Conservation (phyloP, 73 alveolate genomes). For the Paramecium primaurelia region DNA sequence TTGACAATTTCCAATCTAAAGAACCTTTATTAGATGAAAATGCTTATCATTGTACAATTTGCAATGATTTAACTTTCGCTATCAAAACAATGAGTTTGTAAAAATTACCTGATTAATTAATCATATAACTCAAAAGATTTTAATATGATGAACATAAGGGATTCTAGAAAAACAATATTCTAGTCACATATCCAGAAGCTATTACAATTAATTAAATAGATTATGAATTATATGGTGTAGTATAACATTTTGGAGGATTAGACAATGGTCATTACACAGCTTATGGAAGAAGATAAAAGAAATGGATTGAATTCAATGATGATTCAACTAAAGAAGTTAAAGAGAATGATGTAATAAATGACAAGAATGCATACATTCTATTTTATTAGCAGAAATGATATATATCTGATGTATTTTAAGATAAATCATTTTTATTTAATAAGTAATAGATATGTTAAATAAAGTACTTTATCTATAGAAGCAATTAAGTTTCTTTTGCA, state of each 20-base stretch:
- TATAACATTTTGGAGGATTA: conserved; percentile 48
- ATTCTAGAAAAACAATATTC: conserved; percentile 37
- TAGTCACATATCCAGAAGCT: conserved; percentile 42
- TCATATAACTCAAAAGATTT: conserved; percentile 52
- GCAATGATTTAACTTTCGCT: conserved; percentile 44
- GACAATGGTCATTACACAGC: conserved; percentile 61
- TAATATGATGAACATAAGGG: conserved; percentile 20
- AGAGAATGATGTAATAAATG: neutral
- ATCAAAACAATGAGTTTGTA: neutral
- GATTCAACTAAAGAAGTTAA: neutral
- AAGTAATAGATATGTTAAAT: neutral
- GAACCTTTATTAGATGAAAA: conserved; percentile 49
- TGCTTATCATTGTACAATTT: conserved; percentile 41
- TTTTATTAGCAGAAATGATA: conserved; percentile 28
- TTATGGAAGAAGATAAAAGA: neutral
- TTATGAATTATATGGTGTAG: conserved; percentile 50
- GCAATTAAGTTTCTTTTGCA: too few species aligned
- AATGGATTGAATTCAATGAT: conserved; percentile 57
- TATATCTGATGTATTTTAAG: neutral
- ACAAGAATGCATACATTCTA: conserved; percentile 57
- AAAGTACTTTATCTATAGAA: neutral
- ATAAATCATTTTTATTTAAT: neutral
- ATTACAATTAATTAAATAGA: neutral
- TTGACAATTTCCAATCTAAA: neutral
- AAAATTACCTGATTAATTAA: conserved; percentile 36